Conservation (phyloP, 305 asterid species). For the Rubia occidens region DNA sequence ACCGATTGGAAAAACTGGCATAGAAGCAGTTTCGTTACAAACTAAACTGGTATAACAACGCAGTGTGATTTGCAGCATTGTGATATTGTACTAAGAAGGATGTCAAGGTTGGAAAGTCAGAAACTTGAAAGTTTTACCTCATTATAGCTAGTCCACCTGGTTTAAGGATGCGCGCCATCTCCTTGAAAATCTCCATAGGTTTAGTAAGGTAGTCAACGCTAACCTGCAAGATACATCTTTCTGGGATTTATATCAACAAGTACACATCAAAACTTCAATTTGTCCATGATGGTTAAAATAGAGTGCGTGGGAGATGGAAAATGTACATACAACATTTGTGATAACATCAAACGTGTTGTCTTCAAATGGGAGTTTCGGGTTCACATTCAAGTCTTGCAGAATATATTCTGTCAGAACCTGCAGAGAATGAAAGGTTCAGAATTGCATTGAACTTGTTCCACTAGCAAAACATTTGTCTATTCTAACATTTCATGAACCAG, state of each 20-base stretch:
- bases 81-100: background rate
- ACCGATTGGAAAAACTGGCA: constrained; percentile 84
- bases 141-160: constrained; percentile 84
- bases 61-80: background rate
- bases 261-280: background rate
- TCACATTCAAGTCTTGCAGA: constrained; percentile 77
- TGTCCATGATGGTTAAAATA: background rate
- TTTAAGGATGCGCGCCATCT: constrained; percentile 74
- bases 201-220: constrained; percentile 85
- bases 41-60: background rate
- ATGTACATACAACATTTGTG: constrained; percentile 63
- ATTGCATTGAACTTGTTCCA: constrained; percentile 17
- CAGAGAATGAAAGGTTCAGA: constrained; percentile 20
- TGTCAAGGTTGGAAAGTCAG: background rate
- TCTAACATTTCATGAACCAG: background rate
- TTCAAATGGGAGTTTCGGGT: constrained; percentile 76
- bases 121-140: constrained; percentile 35
- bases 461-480: background rate
- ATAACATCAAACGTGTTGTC: constrained; percentile 73
- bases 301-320: background rate
- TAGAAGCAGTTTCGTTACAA: background rate
- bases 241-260: background rate
- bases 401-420: constrained; percentile 80
- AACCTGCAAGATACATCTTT: constrained; percentile 40
- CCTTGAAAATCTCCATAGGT: constrained; percentile 77